Conservation (phyloP, 2,329 filamentous ascomycete species). For the Sporothrix pseudoabietina region DNA sequence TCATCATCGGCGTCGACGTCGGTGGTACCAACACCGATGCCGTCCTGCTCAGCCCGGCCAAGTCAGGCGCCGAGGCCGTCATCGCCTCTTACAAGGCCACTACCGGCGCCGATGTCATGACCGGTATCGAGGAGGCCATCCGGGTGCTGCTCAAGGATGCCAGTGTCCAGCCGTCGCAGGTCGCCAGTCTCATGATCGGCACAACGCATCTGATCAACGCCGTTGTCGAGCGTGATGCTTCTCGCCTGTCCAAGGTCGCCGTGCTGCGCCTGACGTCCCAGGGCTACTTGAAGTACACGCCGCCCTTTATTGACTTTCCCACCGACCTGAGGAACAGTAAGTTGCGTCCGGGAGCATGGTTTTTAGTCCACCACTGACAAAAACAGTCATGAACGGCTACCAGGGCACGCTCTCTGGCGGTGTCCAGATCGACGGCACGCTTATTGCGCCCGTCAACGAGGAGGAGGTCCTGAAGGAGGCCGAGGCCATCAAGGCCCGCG, state of each 20-base stretch:
- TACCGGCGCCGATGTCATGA: slow-evolving; percentile 34
- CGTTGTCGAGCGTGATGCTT: slow-evolving; percentile 37
- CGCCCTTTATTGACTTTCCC: slow-evolving; percentile 47
- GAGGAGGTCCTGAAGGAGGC: slow-evolving; percentile 39
- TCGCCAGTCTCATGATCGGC: slow-evolving; percentile 36
- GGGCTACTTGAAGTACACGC: slow-evolving; percentile 45
- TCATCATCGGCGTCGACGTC: slow-evolving; percentile 49
- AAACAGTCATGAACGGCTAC: slow-evolving; percentile 49
- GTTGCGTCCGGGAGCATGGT: neutral
- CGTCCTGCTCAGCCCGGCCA: slow-evolving; percentile 37
- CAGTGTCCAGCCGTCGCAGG: slow-evolving; percentile 24
- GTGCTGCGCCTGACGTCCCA: slow-evolving; percentile 43
- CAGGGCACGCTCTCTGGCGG: slow-evolving; percentile 54
- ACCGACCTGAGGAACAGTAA: slow-evolving; percentile 41
- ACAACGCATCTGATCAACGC: slow-evolving; percentile 38
- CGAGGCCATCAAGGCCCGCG: slow-evolving; percentile 36
- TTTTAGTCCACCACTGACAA: slow-evolving; percentile 30
- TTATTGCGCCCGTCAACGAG: slow-evolving; percentile 51
- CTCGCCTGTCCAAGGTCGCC: slow-evolving; percentile 39
- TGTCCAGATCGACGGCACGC: slow-evolving; percentile 53
- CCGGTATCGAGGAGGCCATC: slow-evolving; percentile 35
- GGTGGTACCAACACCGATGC: slow-evolving; percentile 41
- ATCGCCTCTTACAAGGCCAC: slow-evolving; percentile 34
- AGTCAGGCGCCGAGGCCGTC: slow-evolving; percentile 38
- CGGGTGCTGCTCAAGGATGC: slow-evolving; percentile 31